A percentile compares a stretch with the other conserved stretches of the same genome.
phyloP scores from a whole-genome alignment of 352 stramenopile genomes.

The Globisporangium cystogenes region DNA sequence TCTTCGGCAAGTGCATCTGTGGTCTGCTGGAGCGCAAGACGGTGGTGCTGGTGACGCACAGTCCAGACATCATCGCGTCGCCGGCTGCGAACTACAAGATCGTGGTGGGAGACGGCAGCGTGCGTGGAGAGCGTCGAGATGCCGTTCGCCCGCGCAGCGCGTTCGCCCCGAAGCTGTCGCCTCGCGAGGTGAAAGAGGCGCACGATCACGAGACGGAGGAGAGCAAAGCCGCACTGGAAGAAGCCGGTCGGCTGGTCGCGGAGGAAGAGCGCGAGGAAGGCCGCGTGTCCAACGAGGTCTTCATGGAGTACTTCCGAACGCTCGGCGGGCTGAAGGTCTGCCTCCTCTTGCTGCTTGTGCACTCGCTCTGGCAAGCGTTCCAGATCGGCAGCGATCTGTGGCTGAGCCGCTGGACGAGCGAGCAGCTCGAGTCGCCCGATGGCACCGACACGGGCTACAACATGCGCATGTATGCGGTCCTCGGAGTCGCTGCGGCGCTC shows the following conservation, averaged over 20 bases:
- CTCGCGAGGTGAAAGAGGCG: constrained; percentile 1
- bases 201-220: constrained; percentile 3
- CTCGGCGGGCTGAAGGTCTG: constrained; percentile 18
- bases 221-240: not conserved
- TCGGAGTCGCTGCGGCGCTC: no score
- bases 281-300: constrained; percentile 27
- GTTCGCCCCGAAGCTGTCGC: not conserved
- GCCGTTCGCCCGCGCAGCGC: constrained; percentile 2
- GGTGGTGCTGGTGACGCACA: constrained; percentile 91
- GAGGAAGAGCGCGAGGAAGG: constrained; percentile 35
- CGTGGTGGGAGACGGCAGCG: constrained; percentile 5
- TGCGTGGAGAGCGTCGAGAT: not conserved
- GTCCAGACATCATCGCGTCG: constrained; percentile 62
- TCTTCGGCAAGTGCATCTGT: constrained; percentile 77
- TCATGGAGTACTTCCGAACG: constrained; percentile 29
- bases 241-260: constrained; percentile 19
- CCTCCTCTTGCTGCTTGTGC: constrained; percentile 5
- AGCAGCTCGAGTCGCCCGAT: not conserved
- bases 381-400: constrained; percentile 24
- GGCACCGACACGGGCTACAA: no score
- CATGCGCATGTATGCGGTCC: no score
- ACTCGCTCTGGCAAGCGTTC: constrained; percentile 20
- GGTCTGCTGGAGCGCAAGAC: constrained; percentile 44
- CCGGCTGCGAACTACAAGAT: constrained; percentile 19
- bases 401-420: constrained; percentile 20